These are phyloP conservation scores for Claviceps sp. DNA, from an alignment of 2,329 filamentous ascomycete genomes.

Conservation along the genomic window DNA sequence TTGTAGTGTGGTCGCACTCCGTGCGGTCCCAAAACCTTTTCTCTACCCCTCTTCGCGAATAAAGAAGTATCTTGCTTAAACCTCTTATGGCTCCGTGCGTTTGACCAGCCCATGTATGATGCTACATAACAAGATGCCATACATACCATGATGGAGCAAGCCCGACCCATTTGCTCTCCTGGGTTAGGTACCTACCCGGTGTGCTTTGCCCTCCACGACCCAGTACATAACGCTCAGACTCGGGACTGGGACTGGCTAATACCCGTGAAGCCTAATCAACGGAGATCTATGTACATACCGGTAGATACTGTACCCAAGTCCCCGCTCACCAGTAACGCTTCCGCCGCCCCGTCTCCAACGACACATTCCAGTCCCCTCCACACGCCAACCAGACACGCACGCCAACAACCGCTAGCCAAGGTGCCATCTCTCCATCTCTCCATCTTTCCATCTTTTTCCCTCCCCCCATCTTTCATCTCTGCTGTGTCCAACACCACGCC, in stretches of 20 bases:
- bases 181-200: no score
- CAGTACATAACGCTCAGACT: neutral
- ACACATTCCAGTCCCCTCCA: neutral
- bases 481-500: no score
- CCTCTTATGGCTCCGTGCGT: neutral
- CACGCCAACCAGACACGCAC: no score
- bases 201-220: neutral
- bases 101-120: neutral
- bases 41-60: neutral
- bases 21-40: neutral
- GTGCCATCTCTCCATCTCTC: no score
- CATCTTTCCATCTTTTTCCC: no score
- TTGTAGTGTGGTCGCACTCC: neutral
- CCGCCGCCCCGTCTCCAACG: neutral
- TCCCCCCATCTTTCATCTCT: no score
- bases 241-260: neutral
- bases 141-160: no score
- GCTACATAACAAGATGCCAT: no score
- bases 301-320: neutral
- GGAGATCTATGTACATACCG: neutral
- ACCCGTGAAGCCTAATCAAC: neutral
- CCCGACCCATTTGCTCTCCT: no score
- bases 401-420: no score
- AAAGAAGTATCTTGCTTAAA: constrained; percentile 4
- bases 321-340: neutral